phyloP scores from a whole-genome alignment of 1,284 basidiomycete genomes.

The Ceratobasidium sp. region DNA sequence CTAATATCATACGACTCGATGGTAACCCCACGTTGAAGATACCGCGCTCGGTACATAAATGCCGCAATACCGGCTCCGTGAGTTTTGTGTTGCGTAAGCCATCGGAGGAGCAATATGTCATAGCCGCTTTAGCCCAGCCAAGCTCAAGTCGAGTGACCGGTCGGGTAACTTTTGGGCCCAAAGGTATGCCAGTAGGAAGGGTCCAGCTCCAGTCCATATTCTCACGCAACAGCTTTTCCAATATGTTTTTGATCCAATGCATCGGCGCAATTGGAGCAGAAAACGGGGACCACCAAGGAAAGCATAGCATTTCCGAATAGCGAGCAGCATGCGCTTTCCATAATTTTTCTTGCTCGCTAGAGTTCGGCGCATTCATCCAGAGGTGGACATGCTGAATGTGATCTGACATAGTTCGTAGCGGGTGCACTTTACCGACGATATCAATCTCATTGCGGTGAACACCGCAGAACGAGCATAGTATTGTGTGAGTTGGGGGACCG shows the following conservation, averaged over 20 bases:
- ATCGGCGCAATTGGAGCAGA: neutral
- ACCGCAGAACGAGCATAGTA: slow-evolving; percentile 1
- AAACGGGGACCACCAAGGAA: slow-evolving; percentile 9
- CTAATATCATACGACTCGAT: no score
- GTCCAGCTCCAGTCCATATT: slow-evolving; percentile 13
- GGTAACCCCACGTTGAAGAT: slow-evolving; percentile 1
- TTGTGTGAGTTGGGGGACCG: neutral
- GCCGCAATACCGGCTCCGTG: neutral
- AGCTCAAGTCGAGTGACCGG: neutral
- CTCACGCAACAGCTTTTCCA: neutral
- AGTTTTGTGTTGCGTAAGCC: neutral
- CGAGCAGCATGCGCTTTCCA: neutral
- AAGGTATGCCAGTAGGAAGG: neutral
- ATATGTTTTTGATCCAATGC: slow-evolving; percentile 11
- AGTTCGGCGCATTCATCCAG: neutral
- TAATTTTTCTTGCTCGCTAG: no score
- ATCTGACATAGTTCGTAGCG: neutral
- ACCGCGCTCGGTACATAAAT: neutral
- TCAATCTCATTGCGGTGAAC: neutral
- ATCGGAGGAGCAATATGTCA: neutral
- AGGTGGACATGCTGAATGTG: slow-evolving; percentile 10
- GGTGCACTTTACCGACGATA: no score
- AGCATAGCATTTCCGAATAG: neutral
- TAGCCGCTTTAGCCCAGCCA: neutral
- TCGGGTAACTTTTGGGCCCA: neutral